Conservation (phyloP, 2,329 filamentous ascomycete genomes). For the Trichoderma arundinaceum region DNA sequence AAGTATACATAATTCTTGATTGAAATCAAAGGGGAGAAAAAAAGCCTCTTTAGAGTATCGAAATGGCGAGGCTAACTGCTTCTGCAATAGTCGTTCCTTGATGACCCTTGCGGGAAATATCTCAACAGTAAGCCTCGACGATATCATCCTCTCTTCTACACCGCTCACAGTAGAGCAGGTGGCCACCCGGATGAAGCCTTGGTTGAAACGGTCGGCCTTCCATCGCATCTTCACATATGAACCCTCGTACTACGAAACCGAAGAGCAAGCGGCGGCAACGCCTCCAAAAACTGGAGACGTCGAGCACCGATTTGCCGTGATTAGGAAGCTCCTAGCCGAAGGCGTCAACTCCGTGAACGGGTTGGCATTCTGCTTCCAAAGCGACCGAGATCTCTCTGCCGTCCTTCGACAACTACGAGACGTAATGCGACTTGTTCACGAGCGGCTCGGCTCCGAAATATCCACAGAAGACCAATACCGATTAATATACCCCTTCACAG, state of each 20-base stretch:
- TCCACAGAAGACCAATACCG: constrained; percentile 19
- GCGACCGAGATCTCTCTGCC: constrained; percentile 16
- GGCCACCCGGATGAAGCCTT: constrained; percentile 17
- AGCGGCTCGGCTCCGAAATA: constrained; percentile 21
- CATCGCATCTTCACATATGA: constrained; percentile 13
- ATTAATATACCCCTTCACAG: constrained; percentile 19
- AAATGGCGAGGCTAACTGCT: not conserved
- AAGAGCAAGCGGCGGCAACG: not conserved
- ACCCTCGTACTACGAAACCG: not conserved
- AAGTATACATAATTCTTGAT: not conserved
- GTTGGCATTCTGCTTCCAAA: constrained; percentile 9
- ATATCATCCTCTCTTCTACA: not conserved
- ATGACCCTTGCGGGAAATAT: constrained; percentile 15
- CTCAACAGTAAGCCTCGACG: constrained; percentile 22
- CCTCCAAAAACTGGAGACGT: not conserved
- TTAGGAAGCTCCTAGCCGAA: constrained; percentile 5
- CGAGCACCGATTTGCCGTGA: not conserved
- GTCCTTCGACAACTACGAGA: constrained; percentile 21
- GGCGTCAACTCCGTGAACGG: constrained; percentile 10
- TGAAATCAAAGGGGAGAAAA: not conserved
- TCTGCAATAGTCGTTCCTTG: not conserved
- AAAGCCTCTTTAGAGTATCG: not conserved
- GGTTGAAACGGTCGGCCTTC: constrained; percentile 19
- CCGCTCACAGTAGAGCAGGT: constrained; percentile 16
- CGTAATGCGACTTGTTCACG: constrained; percentile 21